Percentiles rank a stretch among this genome's conserved stretches.
Evolutionary conservation across 345 rosid species (phyloP).

Genomic region (Jatropha curcas): DNA sequence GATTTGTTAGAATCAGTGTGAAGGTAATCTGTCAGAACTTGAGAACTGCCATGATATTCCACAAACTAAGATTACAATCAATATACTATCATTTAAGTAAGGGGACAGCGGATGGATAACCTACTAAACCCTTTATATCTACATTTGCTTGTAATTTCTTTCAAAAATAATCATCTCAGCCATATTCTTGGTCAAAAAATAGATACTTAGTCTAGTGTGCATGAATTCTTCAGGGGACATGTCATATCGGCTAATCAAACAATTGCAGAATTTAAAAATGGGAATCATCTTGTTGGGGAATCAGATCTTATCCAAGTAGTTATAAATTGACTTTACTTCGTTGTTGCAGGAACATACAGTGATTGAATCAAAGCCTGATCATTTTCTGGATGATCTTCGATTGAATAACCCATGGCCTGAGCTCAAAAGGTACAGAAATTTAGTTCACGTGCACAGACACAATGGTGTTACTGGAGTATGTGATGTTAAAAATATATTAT

Average conservation of each 20-base stretch:
- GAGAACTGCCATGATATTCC: not conserved
- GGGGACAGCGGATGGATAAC: not conserved
- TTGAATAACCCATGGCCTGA: conserved; percentile 96
- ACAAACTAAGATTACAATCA: not conserved
- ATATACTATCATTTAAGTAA: not conserved
- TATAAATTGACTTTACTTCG: conserved; percentile 10
- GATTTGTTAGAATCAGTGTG: conserved; percentile 80
- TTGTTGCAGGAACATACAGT: conserved; percentile 76
- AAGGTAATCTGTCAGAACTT: conserved; percentile 50
- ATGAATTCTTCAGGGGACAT: not conserved
- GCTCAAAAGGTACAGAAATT: conserved; percentile 53
- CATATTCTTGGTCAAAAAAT: not conserved
- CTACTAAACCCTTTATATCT: not conserved
- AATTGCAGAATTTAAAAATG: not conserved
- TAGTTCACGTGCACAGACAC: not conserved
- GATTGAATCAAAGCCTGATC: conserved; percentile 95
- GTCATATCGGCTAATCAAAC: not conserved
- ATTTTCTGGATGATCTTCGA: conserved; percentile 93
- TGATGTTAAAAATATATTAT: not conserved
- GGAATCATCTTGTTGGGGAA: not conserved
- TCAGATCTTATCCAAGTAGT: not conserved
- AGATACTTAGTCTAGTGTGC: not conserved
- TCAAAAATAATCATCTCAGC: not conserved
- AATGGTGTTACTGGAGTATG: no score
- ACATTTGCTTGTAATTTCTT: not conserved